Conservation (phyloP, 768 basidiomycete species). For the Boletus sensibilis region DNA sequence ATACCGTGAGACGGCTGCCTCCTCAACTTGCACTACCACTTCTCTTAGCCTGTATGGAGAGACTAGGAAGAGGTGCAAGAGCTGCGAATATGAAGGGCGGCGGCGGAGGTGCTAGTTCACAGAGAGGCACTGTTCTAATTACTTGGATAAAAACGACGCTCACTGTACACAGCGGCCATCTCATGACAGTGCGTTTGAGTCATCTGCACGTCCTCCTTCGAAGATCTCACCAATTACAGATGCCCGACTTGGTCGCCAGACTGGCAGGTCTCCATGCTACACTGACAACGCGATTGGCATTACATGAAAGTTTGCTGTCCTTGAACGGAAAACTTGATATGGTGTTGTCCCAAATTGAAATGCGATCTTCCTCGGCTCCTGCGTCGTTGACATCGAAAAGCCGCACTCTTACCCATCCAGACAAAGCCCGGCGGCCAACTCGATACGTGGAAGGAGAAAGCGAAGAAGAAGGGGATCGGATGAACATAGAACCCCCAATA, state of each 20-base stretch:
- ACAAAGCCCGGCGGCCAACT: slow-evolving; percentile 41
- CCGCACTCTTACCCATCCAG: slow-evolving; percentile 35
- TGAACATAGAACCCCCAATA: slow-evolving; percentile 57
- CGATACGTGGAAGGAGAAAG: slow-evolving; percentile 82
- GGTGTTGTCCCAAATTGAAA: slow-evolving; percentile 90
- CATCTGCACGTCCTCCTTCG: not conserved
- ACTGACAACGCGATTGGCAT: slow-evolving; percentile 70
- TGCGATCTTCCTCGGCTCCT: slow-evolving; percentile 74
- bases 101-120: slow-evolving; percentile 76
- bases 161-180: slow-evolving; percentile 81
- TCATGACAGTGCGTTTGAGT: slow-evolving; percentile 78
- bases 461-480: slow-evolving; percentile 61
- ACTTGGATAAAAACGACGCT: slow-evolving; percentile 82
- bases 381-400: slow-evolving; percentile 48
- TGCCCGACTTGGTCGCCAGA: slow-evolving; percentile 88
- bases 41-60: slow-evolving; percentile 84
- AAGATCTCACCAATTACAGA: slow-evolving; percentile 44
- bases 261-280: slow-evolving; percentile 83
- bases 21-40: slow-evolving; percentile 84
- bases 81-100: slow-evolving; percentile 74
- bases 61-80: slow-evolving; percentile 73
- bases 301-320: slow-evolving; percentile 83
- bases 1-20: slow-evolving; percentile 84
- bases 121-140: slow-evolving; percentile 66
- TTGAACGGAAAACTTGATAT: slow-evolving; percentile 90